Evolutionary conservation across 2,329 filamentous ascomycete species (phyloP).

Genomic region (Penicillium polonicum): DNA sequence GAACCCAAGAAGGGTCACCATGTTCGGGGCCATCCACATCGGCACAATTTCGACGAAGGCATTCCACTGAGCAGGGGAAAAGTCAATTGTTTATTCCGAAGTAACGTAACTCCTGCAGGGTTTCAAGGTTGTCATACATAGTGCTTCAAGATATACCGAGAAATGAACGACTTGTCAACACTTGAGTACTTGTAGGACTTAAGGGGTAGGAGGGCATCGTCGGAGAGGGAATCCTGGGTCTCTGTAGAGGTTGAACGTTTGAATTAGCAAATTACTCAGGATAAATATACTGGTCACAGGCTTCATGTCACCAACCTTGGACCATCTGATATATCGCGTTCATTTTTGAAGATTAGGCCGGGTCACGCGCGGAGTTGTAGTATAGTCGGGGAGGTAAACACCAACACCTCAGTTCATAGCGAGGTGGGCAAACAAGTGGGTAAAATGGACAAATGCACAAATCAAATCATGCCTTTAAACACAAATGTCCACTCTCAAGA

Average conservation of each 20-base stretch:
- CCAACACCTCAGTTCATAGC: slow-evolving; percentile 6
- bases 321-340: slow-evolving; percentile 34
- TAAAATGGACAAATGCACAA: slow-evolving; percentile 1
- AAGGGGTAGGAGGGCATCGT: slow-evolving; percentile 86
- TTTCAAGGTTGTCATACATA: slow-evolving; percentile 66
- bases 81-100: background rate
- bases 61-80: slow-evolving; percentile 71
- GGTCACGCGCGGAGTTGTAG: slow-evolving; percentile 17
- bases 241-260: slow-evolving; percentile 20
- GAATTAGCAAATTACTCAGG: background rate
- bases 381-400: slow-evolving; percentile 6
- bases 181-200: slow-evolving; percentile 97
- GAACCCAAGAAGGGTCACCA: slow-evolving; percentile 94
- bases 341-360: slow-evolving; percentile 27
- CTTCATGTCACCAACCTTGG: slow-evolving; percentile 32
- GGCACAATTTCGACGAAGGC: slow-evolving; percentile 87
- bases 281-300: background rate
- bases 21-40: slow-evolving; percentile 95
- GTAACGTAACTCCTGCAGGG: too few species aligned
- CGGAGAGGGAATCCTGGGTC: slow-evolving; percentile 65
- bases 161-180: slow-evolving; percentile 92
- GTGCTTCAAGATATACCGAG: slow-evolving; percentile 87
- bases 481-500: background rate
- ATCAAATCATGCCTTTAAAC: slow-evolving; percentile 7
- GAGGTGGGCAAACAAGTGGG: slow-evolving; percentile 3